phyloP scores from a whole-genome alignment of 2,329 filamentous ascomycete genomes.

The Didymosphaeria variabile region DNA sequence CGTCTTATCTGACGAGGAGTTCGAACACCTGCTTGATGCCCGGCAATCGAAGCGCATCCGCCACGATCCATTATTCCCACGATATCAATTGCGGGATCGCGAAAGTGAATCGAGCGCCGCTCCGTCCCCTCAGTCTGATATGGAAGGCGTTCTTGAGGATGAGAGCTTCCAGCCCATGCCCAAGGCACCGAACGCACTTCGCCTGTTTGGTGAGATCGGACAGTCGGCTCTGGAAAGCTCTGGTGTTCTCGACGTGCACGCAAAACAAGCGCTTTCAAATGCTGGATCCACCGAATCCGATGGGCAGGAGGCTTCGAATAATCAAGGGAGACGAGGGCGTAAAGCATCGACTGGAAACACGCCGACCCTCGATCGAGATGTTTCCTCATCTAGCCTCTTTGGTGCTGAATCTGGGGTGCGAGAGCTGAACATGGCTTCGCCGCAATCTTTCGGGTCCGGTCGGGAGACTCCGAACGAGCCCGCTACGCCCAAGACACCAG shows the following conservation, averaged over 20 bases:
- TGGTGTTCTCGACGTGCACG: conserved; percentile 51
- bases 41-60: conserved; percentile 58
- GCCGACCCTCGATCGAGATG: conserved; percentile 32
- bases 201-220: conserved; percentile 70
- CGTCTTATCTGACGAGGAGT: conserved; percentile 43
- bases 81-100: conserved; percentile 49
- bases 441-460: conserved; percentile 50
- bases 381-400: conserved; percentile 53
- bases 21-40: conserved; percentile 40
- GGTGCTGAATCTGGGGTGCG: conserved; percentile 59
- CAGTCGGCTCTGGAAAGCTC: conserved; percentile 64
- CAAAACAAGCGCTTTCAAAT: conserved; percentile 40
- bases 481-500: conserved; percentile 49
- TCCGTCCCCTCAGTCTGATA: conserved; percentile 44
- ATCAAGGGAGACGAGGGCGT: conserved; percentile 20
- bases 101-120: conserved; percentile 51
- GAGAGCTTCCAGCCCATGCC: conserved; percentile 42
- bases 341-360: background rate
- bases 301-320: conserved; percentile 11
- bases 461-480: conserved; percentile 48
- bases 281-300: conserved; percentile 25
- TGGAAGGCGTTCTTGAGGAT: conserved; percentile 30
- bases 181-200: conserved; percentile 37
- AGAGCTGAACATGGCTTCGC: conserved; percentile 59
- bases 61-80: conserved; percentile 47